These are phyloP conservation scores for Mycena albidolilacea DNA, from an alignment of 768 basidiomycete genomes.

Conservation along the genomic window DNA sequence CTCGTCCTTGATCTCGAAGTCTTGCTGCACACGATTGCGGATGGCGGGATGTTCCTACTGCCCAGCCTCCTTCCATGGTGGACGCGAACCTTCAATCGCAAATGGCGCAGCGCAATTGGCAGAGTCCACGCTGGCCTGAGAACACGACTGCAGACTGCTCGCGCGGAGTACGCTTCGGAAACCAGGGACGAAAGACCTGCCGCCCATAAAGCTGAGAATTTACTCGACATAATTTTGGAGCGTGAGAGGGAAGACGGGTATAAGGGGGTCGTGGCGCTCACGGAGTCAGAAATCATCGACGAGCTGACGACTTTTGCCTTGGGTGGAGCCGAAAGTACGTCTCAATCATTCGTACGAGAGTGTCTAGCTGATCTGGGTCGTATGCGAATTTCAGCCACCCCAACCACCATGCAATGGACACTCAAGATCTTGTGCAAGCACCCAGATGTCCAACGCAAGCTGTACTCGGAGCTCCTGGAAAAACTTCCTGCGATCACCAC, in stretches of 20 bases:
- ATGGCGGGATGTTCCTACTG: slow-evolving; percentile 8
- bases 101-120: slow-evolving; percentile 15
- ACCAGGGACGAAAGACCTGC: slow-evolving; percentile 4
- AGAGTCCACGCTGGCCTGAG: neutral
- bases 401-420: slow-evolving; percentile 28
- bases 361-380: too few species aligned
- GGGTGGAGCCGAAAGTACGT: slow-evolving; percentile 25
- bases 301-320: slow-evolving; percentile 18
- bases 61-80: slow-evolving; percentile 22
- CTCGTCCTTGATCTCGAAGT: slow-evolving; percentile 21
- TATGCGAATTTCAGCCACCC: slow-evolving; percentile 13
- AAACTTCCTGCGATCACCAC: slow-evolving; percentile 9
- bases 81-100: slow-evolving; percentile 24
- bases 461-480: slow-evolving; percentile 8
- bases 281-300: slow-evolving; percentile 24
- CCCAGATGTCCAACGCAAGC: slow-evolving; percentile 21
- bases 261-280: slow-evolving; percentile 3
- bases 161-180: slow-evolving; percentile 1
- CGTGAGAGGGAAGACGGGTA: slow-evolving; percentile 12
- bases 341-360: neutral
- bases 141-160: neutral
- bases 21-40: slow-evolving; percentile 23
- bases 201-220: slow-evolving; percentile 16
- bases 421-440: slow-evolving; percentile 27
- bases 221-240: slow-evolving; percentile 23